Percentiles rank a stretch among this genome's conserved stretches.
phyloP scores from a whole-genome alignment of 768 basidiomycete genomes.

The Phylloporus arenicola region DNA sequence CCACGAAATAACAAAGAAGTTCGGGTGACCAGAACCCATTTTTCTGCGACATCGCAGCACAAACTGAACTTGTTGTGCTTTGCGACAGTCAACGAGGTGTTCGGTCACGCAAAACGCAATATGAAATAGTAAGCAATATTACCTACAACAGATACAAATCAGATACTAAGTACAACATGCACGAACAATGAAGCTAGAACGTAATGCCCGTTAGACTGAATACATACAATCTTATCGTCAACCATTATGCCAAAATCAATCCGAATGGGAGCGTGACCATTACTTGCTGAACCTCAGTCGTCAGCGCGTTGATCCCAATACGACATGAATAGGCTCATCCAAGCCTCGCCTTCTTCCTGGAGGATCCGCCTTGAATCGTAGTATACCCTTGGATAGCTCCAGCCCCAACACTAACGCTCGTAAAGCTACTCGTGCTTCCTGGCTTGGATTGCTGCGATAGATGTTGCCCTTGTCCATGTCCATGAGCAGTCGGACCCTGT shows the following conservation, averaged over 20 bases:
- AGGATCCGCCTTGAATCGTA: conserved; percentile 32
- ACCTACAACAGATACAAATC: background rate
- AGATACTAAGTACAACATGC: too few relatives aligned
- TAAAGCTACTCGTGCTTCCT: conserved; percentile 59
- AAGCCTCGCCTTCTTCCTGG: conserved; percentile 58
- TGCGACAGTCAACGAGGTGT: conserved; percentile 1
- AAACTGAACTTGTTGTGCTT: background rate
- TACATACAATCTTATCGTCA: too few relatives aligned
- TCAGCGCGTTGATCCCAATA: too few relatives aligned
- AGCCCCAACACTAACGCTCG: conserved; percentile 55
- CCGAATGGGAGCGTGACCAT: background rate
- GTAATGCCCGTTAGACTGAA: too few relatives aligned
- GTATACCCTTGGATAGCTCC: conserved; percentile 28
- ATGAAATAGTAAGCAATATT: background rate
- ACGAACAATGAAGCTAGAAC: too few relatives aligned
- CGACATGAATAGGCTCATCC: conserved; percentile 27
- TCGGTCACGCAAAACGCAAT: background rate
- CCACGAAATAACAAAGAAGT: conserved; percentile 46
- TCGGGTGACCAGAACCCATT: conserved; percentile 29
- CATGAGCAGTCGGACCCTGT: conserved; percentile 40
- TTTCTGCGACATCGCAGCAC: conserved; percentile 23
- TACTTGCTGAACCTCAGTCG: background rate
- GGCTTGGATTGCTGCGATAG: conserved; percentile 41
- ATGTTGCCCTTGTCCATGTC: conserved; percentile 44
- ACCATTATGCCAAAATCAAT: too few relatives aligned